phyloP scores from a whole-genome alignment of 176 grass and related monocot species.

The Tillandsia fasciculata region DNA sequence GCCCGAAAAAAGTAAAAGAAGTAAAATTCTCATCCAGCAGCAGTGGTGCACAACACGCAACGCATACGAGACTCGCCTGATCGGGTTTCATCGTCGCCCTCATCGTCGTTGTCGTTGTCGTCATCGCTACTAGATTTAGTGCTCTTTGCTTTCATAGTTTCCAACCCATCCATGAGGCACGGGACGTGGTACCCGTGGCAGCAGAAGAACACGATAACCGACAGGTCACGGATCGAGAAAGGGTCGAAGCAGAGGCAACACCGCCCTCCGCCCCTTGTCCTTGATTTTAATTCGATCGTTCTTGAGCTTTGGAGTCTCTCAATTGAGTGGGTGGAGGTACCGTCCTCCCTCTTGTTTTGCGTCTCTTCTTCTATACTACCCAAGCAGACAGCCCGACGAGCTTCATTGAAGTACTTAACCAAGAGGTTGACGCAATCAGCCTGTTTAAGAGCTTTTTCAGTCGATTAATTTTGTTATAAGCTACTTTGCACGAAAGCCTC shows the following conservation, averaged over 20 bases:
- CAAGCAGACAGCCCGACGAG: constrained; percentile 68
- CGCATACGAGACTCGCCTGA: constrained; percentile 45
- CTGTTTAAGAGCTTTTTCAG: constrained; percentile 32
- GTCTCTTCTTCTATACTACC: constrained; percentile 57
- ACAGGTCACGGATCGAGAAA: constrained; percentile 59
- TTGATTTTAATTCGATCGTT: constrained; percentile 60
- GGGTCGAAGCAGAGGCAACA: constrained; percentile 96
- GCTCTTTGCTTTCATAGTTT: constrained; percentile 45
- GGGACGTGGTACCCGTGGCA: constrained; percentile 81
- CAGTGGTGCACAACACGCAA: constrained; percentile 93
- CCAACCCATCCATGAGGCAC: constrained; percentile 65
- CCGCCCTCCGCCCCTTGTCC: constrained; percentile 64
- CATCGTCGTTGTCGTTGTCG: constrained; percentile 19
- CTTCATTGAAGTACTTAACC: constrained; percentile 86
- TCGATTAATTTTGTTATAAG: neutral
- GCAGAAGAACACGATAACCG: constrained; percentile 81
- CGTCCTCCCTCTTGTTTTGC: constrained; percentile 31
- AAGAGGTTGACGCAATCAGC: constrained; percentile 89
- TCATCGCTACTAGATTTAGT: constrained; percentile 22
- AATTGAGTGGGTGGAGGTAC: constrained; percentile 26
- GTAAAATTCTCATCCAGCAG: constrained; percentile 33
- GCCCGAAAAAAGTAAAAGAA: constrained; percentile 9
- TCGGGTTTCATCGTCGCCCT: constrained; percentile 30
- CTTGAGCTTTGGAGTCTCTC: constrained; percentile 36
- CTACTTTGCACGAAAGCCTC: too few relatives aligned